Percentiles rank a stretch among this genome's conserved stretches.
Conservation (phyloP, 2,329 filamentous ascomycete species). For the Neonectria neomacrospora region DNA sequence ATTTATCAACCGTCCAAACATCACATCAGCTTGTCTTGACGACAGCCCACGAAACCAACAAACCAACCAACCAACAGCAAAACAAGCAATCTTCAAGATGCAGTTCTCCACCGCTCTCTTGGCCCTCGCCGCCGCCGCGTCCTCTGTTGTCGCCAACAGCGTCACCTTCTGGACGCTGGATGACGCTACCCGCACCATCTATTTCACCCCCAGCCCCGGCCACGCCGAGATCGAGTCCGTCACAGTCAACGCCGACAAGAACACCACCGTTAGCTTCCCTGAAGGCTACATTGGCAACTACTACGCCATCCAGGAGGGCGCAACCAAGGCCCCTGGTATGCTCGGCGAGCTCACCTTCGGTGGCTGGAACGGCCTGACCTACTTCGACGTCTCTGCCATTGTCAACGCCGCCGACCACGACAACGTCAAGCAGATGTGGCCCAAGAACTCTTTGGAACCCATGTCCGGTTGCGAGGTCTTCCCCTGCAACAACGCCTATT, state of each 20-base stretch:
- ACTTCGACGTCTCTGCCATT: constrained; percentile 70
- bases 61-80: constrained; percentile 23
- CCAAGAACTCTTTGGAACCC: constrained; percentile 49
- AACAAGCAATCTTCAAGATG: constrained; percentile 58
- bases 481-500: constrained; percentile 67
- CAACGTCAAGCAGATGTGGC: constrained; percentile 67
- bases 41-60: constrained; percentile 35
- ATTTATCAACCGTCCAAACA: constrained; percentile 37
- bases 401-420: constrained; percentile 61
- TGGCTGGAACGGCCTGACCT: constrained; percentile 60
- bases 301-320: constrained; percentile 60
- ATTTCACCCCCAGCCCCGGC: constrained; percentile 61
- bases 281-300: constrained; percentile 61
- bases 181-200: constrained; percentile 58
- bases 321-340: constrained; percentile 58
- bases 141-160: constrained; percentile 58
- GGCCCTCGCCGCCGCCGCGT: constrained; percentile 56
- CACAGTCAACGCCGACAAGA: constrained; percentile 51
- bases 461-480: constrained; percentile 63
- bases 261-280: constrained; percentile 57
- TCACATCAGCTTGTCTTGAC: constrained; percentile 41
- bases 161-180: constrained; percentile 71
- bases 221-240: constrained; percentile 51
- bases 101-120: constrained; percentile 61
- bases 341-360: constrained; percentile 63